Base-by-base conservation (phyloP, 2,329 filamentous ascomycete genomes). In the Phialemonium atrogriseum region DNA sequence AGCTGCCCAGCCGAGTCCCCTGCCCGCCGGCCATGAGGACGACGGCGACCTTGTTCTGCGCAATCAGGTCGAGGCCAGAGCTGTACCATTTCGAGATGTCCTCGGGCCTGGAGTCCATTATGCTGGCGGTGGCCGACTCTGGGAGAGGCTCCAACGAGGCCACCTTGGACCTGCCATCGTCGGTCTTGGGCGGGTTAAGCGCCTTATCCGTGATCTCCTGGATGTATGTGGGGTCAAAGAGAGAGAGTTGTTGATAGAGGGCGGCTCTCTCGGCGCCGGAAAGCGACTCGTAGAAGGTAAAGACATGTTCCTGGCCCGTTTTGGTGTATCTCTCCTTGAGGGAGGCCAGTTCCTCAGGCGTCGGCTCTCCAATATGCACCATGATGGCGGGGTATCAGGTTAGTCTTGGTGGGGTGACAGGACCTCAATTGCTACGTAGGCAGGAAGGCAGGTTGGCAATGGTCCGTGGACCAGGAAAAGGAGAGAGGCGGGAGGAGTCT, bases 21-120 rank as follows among this genome's bases (percentile, higher is more conserved):
- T 98, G 91, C 20, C 91, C 91, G 54, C 91, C 91, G 36, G 91
- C 91, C 84, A 98, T 93, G 50, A 98, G 74, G 31, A 98, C 86
- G 12, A 98, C 91, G 19, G 77, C 70, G 23, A 94, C 73, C 56
- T 84, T 77, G 52, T 84, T 79, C 55, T 85, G 70, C 29, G 77
- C 67, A 37, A 94, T 73, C 23, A 89, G 82, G 54, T 86, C 89
- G 18, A 96, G 66, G 34, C 84, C 84, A 8, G 80, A 68, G 40
- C 82, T 65, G 59, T 94, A 91, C 88, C 89, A 98, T 57, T 71
- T 73, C 45, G 84, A 67, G 40, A 95, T 72, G 53, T 94, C 80
- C 37, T 77, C 73, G 30, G 78, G 58, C 48, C 83, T 75, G 38
- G 88, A 93, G 61, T 96, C 89, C 55, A 96, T 77, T 48, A 95